A percentile compares a stretch with the other conserved stretches of the same genome.
These are phyloP conservation scores for Alternaria angustiovoidea DNA, from an alignment of 2,329 filamentous ascomycete genomes.

Conservation along the genomic window DNA sequence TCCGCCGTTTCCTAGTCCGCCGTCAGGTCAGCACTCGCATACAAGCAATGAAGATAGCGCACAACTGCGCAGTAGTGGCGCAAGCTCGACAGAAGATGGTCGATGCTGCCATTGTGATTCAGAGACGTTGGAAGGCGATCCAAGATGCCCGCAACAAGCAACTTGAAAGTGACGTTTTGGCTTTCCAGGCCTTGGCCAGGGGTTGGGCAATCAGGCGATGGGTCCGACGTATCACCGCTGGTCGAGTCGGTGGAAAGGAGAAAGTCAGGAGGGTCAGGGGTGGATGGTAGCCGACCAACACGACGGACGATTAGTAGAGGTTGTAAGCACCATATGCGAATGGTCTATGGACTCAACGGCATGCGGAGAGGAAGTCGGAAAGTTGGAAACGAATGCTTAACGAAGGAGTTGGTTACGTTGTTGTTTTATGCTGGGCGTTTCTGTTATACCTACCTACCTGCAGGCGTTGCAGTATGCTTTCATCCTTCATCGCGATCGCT, in stretches of 20 bases:
- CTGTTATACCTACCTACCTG: neutral
- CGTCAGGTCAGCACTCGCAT: constrained; percentile 45
- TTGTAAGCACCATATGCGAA: neutral
- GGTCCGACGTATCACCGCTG: constrained; percentile 36
- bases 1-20: constrained; percentile 52
- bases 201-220: constrained; percentile 52
- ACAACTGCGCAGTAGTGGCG: constrained; percentile 59
- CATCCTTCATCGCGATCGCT: constrained; percentile 1
- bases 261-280: constrained; percentile 47
- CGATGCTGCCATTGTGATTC: constrained; percentile 53
- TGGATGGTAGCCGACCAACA: constrained; percentile 39
- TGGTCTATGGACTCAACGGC: neutral
- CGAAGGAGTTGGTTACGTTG: neutral
- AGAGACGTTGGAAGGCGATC: constrained; percentile 55
- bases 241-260: constrained; percentile 41
- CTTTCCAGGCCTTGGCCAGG: constrained; percentile 55
- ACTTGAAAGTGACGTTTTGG: constrained; percentile 49
- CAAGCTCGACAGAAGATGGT: constrained; percentile 53
- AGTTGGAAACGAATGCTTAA: neutral
- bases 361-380: neutral
- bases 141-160: constrained; percentile 45
- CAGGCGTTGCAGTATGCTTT: constrained; percentile 1
- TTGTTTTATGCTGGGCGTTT: neutral
- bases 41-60: constrained; percentile 53
- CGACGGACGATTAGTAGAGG: neutral